Evolutionary conservation across 2,329 filamentous ascomycete species (phyloP), one percentile per base, ranked within the genome.

Genomic region (Nemania sp.): DNA sequence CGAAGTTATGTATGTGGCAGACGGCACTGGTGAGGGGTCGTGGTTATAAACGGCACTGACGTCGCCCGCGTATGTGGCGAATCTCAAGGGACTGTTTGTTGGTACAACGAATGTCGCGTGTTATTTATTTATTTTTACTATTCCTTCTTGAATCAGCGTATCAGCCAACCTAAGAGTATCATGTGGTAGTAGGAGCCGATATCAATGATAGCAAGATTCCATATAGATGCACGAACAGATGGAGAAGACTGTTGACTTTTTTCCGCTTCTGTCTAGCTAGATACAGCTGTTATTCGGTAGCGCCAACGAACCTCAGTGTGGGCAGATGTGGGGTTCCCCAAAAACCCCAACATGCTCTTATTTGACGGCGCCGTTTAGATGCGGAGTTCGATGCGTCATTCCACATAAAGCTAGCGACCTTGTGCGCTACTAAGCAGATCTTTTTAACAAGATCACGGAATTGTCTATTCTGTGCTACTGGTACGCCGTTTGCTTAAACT

Each of bases 301-400:
- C 54, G 43, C 26, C 8, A 15, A 20, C 20, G 8, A 20, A n/a
- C n/a, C n/a, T n/a, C n/a, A n/a, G n/a, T n/a, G n/a, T n/a, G n/a
- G n/a, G n/a, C n/a, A n/a, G n/a, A 11, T 45, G 35, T 54, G 59
- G 59, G 59, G 35, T 62, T 62, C 38, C 59, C 59, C 49, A 20
- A 53, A 38, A 53, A 55, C 53, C 26, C 27, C 26, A 26, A 8
- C 27, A 11, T 32, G 18, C 55, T 54, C 59, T 62, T 22, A 54
- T 62, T 51, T 52, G 45, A 47, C 29, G 29, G n/a, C 2, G 20
- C 59, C 41, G 52, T 56, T 63, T 38, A 5, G 18, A 29, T 29
- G 38, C 26, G 38, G 54, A 20, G 35, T 8, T 49, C 8, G 20
- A 38, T 62, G 43, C 52, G 60, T 56, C 60, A 63, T 56, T 38